A percentile compares a stretch with the other conserved stretches of the same genome.
Evolutionary conservation across 2,329 filamentous ascomycete genomes (phyloP).

Genomic region (Fusarium sp.): DNA sequence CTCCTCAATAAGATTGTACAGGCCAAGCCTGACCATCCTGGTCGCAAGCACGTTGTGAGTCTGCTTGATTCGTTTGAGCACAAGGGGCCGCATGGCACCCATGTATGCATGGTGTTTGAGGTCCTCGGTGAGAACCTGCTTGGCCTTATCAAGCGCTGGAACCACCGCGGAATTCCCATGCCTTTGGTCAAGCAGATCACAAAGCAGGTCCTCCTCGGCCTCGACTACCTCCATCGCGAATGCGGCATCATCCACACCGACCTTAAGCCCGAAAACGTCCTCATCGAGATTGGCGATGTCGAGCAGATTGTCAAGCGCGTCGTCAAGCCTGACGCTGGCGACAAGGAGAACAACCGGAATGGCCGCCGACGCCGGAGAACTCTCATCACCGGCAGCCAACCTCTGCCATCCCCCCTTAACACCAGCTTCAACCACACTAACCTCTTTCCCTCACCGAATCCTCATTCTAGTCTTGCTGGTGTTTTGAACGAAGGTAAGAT

Average conservation of each 20-base stretch:
- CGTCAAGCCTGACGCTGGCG: slow-evolving; percentile 80
- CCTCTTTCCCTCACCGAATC: slow-evolving; percentile 72
- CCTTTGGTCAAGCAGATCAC: slow-evolving; percentile 98
- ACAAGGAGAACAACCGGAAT: slow-evolving; percentile 92
- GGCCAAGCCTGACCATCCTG: slow-evolving; percentile 93
- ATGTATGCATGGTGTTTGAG: slow-evolving; percentile 99
- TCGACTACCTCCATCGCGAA: slow-evolving; percentile 97
- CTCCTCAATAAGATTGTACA: slow-evolving; percentile 96
- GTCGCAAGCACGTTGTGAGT: slow-evolving; percentile 94
- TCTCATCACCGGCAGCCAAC: slow-evolving; percentile 96
- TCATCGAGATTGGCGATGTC: slow-evolving; percentile 98
- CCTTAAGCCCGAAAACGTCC: slow-evolving; percentile 95
- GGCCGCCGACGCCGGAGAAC: slow-evolving; percentile 90
- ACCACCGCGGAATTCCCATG: slow-evolving; percentile 97
- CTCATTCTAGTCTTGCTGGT: slow-evolving; percentile 84
- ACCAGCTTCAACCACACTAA: slow-evolving; percentile 88
- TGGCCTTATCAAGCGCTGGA: slow-evolving; percentile 97
- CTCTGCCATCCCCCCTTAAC: slow-evolving; percentile 93
- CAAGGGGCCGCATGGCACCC: slow-evolving; percentile 94
- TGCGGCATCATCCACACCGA: slow-evolving; percentile 99
- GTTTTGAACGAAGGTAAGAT: slow-evolving; percentile 82
- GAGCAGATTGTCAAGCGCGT: slow-evolving; percentile 98
- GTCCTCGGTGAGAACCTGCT: slow-evolving; percentile 95
- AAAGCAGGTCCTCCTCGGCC: slow-evolving; percentile 93
- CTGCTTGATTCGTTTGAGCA: slow-evolving; percentile 97